Evolutionary conservation across 345 rosid species (phyloP), one percentile per base, ranked within the genome.

Genomic region (Reutealis trisperma): DNA sequence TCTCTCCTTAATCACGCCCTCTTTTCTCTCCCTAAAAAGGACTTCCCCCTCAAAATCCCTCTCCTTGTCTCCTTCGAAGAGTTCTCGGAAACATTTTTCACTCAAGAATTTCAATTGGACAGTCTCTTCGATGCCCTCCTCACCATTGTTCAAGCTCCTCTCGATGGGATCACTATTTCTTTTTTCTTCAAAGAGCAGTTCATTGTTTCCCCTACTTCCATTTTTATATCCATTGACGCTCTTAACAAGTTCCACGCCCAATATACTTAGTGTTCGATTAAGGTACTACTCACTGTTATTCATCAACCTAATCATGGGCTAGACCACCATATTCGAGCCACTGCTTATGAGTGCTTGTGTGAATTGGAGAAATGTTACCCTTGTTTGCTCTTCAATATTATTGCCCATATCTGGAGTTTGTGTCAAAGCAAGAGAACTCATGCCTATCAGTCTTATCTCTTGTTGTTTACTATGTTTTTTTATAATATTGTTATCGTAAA

Each of bases 371-470:
- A 79, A 69, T 79, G 84, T 21, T 91, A 82, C 72, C 96, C 99
- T 44, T 90, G 98, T 80, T 79, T 96, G 88, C 81, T 96, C 24
- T 86, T 94, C 3, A 93, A 87, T 63, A 73, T 92, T 63, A 89
- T 87, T 54, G 97, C 91, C 9, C 98, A 93, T 74, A 76, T 96
- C 62, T 96, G 99, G 98, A 86, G 88, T 70, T 75, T 96, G 84
- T 93, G 98, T 73, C 98, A 91, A 72, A 91, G 91, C 67, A 97
- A 96, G 86, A 87, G 97, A 22, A 93, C 94, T 12, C 99, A 96
- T 71, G 96, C 99, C 60, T 91, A 86, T 49, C 98, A 96, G 79
- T 77, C 89, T 67, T 93, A 96, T 71, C 82, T 90, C 63, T 85
- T 96, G 83, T 84, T 96, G 86, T 90, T 93, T 82, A 87, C 94